Evolutionary conservation across 2,329 filamentous ascomycete genomes (phyloP).

Genomic region (Leptoxyphium fumago): DNA sequence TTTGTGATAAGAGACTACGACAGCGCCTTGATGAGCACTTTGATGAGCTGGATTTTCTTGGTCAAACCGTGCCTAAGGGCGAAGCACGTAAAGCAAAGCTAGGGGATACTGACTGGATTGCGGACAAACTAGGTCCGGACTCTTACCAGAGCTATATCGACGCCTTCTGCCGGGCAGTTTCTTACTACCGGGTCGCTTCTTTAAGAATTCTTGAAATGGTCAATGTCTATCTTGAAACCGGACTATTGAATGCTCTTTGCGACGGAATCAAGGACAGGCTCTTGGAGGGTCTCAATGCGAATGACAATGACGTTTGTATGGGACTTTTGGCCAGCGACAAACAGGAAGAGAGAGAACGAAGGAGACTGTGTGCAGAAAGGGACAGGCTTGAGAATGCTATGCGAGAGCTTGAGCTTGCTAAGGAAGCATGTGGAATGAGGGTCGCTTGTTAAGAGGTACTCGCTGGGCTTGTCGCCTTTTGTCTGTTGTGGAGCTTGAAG

Average conservation of each 20-base stretch:
- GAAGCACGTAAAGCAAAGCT: slow-evolving; percentile 18
- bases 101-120: slow-evolving; percentile 13
- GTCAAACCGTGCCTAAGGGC: slow-evolving; percentile 5
- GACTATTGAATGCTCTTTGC: slow-evolving; percentile 8
- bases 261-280: slow-evolving; percentile 3
- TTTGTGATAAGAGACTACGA: slow-evolving; percentile 16
- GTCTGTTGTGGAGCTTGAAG: too few relatives aligned
- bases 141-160: slow-evolving; percentile 45
- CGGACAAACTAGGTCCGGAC: slow-evolving; percentile 38
- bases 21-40: slow-evolving; percentile 16
- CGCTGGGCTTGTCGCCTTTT: too few relatives aligned
- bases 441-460: too few relatives aligned
- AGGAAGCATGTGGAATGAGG: too few relatives aligned
- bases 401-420: slow-evolving; percentile 6
- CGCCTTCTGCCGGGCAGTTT: slow-evolving; percentile 48
- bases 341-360: slow-evolving; percentile 14
- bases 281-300: slow-evolving; percentile 2
- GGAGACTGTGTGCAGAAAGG: slow-evolving; percentile 13
- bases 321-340: slow-evolving; percentile 22
- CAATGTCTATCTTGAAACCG: slow-evolving; percentile 11
- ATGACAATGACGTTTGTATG: slow-evolving; percentile 8
- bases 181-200: slow-evolving; percentile 55
- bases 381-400: slow-evolving; percentile 17
- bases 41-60: slow-evolving; percentile 8
- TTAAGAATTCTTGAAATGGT: slow-evolving; percentile 47